phyloP scores from a whole-genome alignment of 2,329 filamentous ascomycete species.

The Sordariomycetes sp. region DNA sequence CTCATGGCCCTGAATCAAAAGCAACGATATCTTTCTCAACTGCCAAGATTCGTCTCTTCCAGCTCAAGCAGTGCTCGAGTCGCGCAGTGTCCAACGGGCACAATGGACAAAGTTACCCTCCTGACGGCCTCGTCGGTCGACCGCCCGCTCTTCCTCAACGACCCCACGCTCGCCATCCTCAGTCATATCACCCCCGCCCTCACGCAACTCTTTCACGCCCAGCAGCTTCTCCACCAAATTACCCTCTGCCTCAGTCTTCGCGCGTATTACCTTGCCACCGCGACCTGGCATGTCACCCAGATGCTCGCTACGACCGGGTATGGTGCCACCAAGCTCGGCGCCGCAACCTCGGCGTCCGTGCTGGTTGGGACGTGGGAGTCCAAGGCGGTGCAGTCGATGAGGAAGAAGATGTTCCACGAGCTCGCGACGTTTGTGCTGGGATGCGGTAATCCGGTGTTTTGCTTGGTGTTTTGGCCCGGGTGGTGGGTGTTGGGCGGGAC shows the following conservation, averaged over 20 bases:
- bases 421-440: conserved; percentile 42
- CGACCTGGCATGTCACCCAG: conserved; percentile 15
- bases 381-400: conserved; percentile 21
- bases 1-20: not conserved
- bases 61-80: not conserved
- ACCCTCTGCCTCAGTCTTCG: conserved; percentile 20
- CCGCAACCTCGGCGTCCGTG: conserved; percentile 16
- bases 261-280: conserved; percentile 18
- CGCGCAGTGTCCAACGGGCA: not conserved
- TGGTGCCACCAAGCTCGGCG: conserved; percentile 17
- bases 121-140: conserved; percentile 3
- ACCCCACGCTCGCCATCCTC: conserved; percentile 10
- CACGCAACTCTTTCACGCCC: conserved; percentile 22
- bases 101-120: conserved; percentile 6
- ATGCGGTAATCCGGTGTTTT: conserved; percentile 35
- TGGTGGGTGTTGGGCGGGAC: conserved; percentile 37
- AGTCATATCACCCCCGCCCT: conserved; percentile 23
- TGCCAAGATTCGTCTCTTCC: not conserved
- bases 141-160: not conserved
- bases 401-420: conserved; percentile 41
- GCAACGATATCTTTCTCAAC: not conserved
- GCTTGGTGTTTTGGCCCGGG: conserved; percentile 48
- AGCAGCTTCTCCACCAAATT: conserved; percentile 19
- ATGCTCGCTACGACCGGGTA: conserved; percentile 15
- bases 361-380: conserved; percentile 26